Conservation (phyloP, 257 asterid species). For the Lithospermum erythrorhizon region DNA sequence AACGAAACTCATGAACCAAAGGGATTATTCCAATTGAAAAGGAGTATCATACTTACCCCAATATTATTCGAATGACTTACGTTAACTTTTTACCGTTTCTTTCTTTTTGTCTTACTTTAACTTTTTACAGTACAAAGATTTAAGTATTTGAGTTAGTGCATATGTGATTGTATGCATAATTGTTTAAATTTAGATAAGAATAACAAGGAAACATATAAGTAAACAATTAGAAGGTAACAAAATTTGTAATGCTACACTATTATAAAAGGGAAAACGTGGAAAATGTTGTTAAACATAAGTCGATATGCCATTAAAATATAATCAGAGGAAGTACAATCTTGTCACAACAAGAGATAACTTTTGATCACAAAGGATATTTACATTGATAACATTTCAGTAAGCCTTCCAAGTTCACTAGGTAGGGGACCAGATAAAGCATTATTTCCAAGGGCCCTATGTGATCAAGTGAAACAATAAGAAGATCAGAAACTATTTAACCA, state of each 20-base stretch:
- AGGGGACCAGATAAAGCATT: slow-evolving; percentile 65
- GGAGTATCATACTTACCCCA: no score
- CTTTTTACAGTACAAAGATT: no score
- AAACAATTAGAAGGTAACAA: not conserved
- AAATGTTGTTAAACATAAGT: not conserved
- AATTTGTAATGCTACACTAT: not conserved
- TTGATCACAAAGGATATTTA: slow-evolving; percentile 14
- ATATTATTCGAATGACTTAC: no score
- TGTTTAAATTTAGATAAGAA: no score
- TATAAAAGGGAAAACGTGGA: not conserved
- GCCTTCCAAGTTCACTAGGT: slow-evolving; percentile 59
- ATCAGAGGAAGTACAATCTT: no score
- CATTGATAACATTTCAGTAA: slow-evolving; percentile 46
- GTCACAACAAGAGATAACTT: not conserved
- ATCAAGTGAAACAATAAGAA: slow-evolving; percentile 5
- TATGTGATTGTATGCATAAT: no score
- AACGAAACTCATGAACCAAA: not conserved
- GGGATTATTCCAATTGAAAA: not conserved
- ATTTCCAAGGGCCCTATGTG: slow-evolving; percentile 31
- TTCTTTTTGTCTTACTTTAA: no score
- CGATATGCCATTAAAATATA: no score
- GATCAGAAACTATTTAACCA: no score
- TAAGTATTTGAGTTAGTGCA: no score
- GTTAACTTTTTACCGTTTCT: no score
- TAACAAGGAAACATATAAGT: no score